Base-by-base conservation (phyloP, 495 filamentous ascomycete genomes). In the Penicillium ucsense region DNA sequence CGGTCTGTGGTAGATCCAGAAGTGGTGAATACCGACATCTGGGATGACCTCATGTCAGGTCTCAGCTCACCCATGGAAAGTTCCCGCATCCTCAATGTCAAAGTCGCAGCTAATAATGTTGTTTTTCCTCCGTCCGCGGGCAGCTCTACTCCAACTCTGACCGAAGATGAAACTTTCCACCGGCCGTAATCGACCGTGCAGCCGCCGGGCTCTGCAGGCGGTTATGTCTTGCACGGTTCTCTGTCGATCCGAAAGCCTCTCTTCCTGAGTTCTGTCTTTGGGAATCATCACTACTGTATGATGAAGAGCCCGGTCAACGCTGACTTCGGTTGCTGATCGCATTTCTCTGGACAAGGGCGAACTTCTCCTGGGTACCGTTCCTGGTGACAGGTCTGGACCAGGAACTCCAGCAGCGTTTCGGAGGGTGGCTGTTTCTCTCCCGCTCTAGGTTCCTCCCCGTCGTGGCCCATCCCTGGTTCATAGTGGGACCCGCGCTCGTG, bases 101-200 rank as follows among this genome's bases (percentile, higher is more conserved):
- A 20, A 20, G 20, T 20, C 20, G 20, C 30, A 32, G 30, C 46
- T 30, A 12, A 33, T 43, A 2, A 1, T 20, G 20, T 20, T n/a
- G n/a, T n/a, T n/a, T 20, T 20, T 20, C 20, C 20, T 20, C 20
- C 20, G 20, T 20, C 20, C 20, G 2, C 20, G 20, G 20, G 20
- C 20, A 20, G 20, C 20, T 20, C 20, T 20, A n/a, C 28, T 41
- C 39, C 35, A 5, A 27, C 33, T 29, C 37, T 41, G 28, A 41
- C 30, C 38, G 12, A 20, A 41, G 46, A 7, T 30, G 31, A 35
- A 41, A 45, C 32, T 34, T 27, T 20, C 20, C 20, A 9, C 43
- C 31, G 32, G 35, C 40, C 46, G 49, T 48, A 56, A 56, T 56
- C 54, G 54, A 56, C 54, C 30, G 54, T 53, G 54, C 54, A 56